phyloP scores from a whole-genome alignment of 129 eudicot genomes.

The Apium graveolens region DNA sequence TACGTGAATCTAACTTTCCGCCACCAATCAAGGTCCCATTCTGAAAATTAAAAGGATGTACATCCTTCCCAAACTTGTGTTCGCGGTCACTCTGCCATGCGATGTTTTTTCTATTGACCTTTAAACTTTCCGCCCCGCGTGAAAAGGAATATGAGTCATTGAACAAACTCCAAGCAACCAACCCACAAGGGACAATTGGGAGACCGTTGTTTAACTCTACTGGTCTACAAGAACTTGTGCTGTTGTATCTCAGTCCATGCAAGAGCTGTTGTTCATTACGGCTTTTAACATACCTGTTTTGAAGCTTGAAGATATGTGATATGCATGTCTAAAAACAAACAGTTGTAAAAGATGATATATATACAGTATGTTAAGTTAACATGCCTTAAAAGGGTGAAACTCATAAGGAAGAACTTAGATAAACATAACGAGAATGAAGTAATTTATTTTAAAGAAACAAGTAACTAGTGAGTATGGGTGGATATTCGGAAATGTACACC shows the following conservation, averaged over 20 bases:
- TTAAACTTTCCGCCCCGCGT: constrained; percentile 39
- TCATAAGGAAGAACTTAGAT: background rate
- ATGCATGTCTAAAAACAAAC: background rate
- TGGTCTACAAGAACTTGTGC: constrained; percentile 64
- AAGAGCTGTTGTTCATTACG: constrained; percentile 72
- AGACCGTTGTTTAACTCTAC: constrained; percentile 47
- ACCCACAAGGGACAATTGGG: constrained; percentile 89
- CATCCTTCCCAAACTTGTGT: constrained; percentile 72
- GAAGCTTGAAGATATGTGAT: constrained; percentile 10
- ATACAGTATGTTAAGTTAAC: background rate
- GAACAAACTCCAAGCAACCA: constrained; percentile 90
- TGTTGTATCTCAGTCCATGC: constrained; percentile 46
- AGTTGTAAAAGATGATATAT: background rate
- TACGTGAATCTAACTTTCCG: constrained; percentile 55
- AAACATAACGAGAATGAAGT: background rate
- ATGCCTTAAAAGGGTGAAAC: background rate
- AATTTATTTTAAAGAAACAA: background rate
- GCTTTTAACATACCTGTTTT: constrained; percentile 65
- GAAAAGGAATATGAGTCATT: constrained; percentile 72
- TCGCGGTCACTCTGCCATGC: constrained; percentile 88
- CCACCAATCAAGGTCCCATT: constrained; percentile 80
- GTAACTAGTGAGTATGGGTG: background rate
- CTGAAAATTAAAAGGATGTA: constrained; percentile 76
- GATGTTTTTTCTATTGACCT: constrained; percentile 58
- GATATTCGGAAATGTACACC: background rate